Evolutionary conservation across 2,329 filamentous ascomycete species (phyloP), one percentile per base, ranked within the genome.

Genomic region (Diaporthe vaccinii): DNA sequence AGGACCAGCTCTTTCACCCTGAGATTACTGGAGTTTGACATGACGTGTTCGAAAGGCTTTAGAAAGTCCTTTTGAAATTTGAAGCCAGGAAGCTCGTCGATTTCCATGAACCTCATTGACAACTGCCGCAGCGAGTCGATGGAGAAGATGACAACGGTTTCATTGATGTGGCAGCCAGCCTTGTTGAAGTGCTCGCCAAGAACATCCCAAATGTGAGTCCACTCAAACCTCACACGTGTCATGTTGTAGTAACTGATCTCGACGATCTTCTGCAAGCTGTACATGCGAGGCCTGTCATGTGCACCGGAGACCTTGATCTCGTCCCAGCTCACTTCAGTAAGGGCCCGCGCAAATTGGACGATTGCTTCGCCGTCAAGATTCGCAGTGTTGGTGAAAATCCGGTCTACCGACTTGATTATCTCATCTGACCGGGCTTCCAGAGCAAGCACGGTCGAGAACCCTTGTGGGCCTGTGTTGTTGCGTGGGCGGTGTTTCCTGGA

Each of bases 221-320:
- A 99, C 83, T 99, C 97, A 80, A 98, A 98, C 80, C 97, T 93
- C 49, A 99, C 96, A 88, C 97, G 93, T 75, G 95, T 95, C 97
- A 99, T 99, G 86, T 99, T 99, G 91, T 99, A 99, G 84, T 98
- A 98, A 83, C 95, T 98, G 84, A 99, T 98, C 84, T 99, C 97
- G 22, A 99, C 97, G 77, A 99, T 91, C 84, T 99, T 99, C 82
- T 99, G 97, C 77, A 99, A 87, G 85, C 96, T 98, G 88, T 98
- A 99, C 12, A 96, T 99, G 73, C 97, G 92, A 15, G 97, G 97
- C 31, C 95, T 97, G 76, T 99, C 97, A 81, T 96, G 98, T 74
- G 96, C 95, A 0, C 97, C 97, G 0, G 97, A 98, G 4, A 97
- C 98, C 82, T 97, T 96, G 81, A 99, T 99, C 84, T 99, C 97